Evolutionary conservation across 129 eudicot species (phyloP), one percentile per base, ranked within the genome.

Genomic region (Tanacetum coccineum): DNA sequence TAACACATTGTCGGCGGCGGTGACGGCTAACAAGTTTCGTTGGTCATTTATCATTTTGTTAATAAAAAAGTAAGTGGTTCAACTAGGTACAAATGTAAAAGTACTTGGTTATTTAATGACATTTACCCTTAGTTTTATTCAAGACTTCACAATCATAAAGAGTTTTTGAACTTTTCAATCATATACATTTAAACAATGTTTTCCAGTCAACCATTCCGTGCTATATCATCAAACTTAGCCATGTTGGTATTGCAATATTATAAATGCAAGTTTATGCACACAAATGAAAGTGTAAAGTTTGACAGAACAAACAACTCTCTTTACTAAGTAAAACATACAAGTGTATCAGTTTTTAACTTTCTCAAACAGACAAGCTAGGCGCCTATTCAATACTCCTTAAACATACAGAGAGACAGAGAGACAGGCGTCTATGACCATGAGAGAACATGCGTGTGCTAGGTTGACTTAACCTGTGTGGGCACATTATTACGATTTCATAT

Each of bases 251-350:
- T 46, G 47, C 75, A 59, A 30, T 7, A 59, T 47, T 59, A 17
- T 45, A 70, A 45, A 18, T 13, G 55, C 48, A n/a, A 11, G 49
- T 59, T 47, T 17, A 45, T 46, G 57, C 13, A 58, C 22, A 58
- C 57, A 70, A 44, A 26, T 17, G 26, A 45, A 70, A 28, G 57
- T 25, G 20, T 58, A 44, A 17, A 13, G 14, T 59, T 59, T 59
- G 20, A 20, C 58, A 45, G 18, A 3, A 46, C 67, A 9, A 36
- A 54, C 65, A 55, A 55, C 54, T 40, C 74, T 21, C n/a, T 54
- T 42, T 20, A 56, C 9, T 54, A 39, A 22, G 42, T 13, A 54
- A 40, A 42, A 56, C 65, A 70, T 44, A 44, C 51, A 67, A 12
- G 28, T 11, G 17, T 19, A 17, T 48, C 58, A 28, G 44, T 56